These are phyloP conservation scores for Pseudoturritis turrita DNA, from an alignment of 345 rosid species.

Conservation along the genomic window DNA sequence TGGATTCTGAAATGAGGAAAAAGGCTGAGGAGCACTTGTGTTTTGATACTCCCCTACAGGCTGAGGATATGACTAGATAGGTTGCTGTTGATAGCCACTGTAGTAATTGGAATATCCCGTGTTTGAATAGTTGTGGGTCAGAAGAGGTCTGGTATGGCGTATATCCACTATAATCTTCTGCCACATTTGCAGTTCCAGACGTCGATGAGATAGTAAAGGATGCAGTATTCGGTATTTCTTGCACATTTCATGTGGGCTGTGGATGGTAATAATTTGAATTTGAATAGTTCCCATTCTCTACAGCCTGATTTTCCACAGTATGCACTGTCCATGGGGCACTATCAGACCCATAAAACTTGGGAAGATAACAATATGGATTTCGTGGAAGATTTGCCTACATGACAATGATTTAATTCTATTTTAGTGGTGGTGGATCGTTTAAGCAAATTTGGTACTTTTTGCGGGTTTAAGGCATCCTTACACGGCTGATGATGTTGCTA, in stretches of 20 bases:
- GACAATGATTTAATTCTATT: too few relatives aligned
- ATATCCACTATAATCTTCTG: constrained; percentile 67
- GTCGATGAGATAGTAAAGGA: constrained; percentile 54
- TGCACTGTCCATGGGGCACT: constrained; percentile 51
- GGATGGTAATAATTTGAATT: constrained; percentile 47
- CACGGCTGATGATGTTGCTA: too few relatives aligned
- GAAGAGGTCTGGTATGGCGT: constrained; percentile 53
- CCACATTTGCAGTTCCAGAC: constrained; percentile 47
- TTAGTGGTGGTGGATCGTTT: too few relatives aligned
- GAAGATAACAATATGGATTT: too few relatives aligned
- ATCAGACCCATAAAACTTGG: constrained; percentile 46
- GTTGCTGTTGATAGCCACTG: constrained; percentile 74
- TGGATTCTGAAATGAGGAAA: constrained; percentile 98
- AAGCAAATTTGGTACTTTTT: too few relatives aligned
- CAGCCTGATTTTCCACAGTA: constrained; percentile 45
- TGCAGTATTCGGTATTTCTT: constrained; percentile 46
- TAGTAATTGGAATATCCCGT: constrained; percentile 76
- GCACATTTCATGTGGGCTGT: constrained; percentile 48
- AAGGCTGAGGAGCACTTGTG: constrained; percentile 99
- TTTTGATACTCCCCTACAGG: constrained; percentile 92
- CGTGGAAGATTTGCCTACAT: too few relatives aligned
- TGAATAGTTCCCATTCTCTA: constrained; percentile 52
- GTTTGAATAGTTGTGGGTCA: constrained; percentile 64
- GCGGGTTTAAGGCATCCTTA: too few relatives aligned
- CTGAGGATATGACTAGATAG: constrained; percentile 69